Evolutionary conservation across 2,329 filamentous ascomycete genomes (phyloP).

Genomic region (Penicillium thymicola): DNA sequence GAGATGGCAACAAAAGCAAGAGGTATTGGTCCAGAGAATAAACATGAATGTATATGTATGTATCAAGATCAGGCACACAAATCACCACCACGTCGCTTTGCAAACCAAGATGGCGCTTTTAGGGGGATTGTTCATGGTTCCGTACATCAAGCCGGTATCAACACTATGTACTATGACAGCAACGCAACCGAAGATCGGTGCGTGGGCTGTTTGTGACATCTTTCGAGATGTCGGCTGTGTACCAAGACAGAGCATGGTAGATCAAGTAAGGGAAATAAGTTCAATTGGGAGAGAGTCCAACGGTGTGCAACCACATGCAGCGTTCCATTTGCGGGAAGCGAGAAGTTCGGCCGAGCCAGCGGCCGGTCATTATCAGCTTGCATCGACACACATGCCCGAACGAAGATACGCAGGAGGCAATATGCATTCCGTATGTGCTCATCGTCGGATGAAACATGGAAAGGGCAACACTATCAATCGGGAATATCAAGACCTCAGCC

Average conservation of each 20-base stretch:
- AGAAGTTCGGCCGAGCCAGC: constrained; percentile 16
- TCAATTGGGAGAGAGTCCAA: background rate
- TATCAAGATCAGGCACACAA: constrained; percentile 2
- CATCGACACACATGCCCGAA: background rate
- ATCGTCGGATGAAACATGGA: background rate
- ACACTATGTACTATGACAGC: constrained; percentile 22
- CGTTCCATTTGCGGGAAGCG: background rate
- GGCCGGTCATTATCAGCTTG: constrained; percentile 8
- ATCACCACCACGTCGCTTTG: constrained; percentile 11
- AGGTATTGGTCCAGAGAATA: background rate
- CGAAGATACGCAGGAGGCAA: background rate
- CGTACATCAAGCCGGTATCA: constrained; percentile 17
- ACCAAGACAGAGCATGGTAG: background rate
- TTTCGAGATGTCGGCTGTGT: background rate
- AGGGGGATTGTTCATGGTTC: constrained; percentile 14
- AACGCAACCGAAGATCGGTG: background rate
- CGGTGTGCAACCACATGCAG: background rate
- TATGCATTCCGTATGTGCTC: background rate
- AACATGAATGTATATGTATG: constrained; percentile 2
- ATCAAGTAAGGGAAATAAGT: background rate
- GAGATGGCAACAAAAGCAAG: background rate
- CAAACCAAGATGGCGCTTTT: constrained; percentile 13
- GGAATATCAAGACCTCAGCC: constrained; percentile 1
- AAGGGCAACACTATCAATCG: background rate
- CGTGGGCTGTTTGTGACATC: background rate